phyloP scores from a whole-genome alignment of 371 early-diverging fungal genomes.

The Mortierella sp. region DNA sequence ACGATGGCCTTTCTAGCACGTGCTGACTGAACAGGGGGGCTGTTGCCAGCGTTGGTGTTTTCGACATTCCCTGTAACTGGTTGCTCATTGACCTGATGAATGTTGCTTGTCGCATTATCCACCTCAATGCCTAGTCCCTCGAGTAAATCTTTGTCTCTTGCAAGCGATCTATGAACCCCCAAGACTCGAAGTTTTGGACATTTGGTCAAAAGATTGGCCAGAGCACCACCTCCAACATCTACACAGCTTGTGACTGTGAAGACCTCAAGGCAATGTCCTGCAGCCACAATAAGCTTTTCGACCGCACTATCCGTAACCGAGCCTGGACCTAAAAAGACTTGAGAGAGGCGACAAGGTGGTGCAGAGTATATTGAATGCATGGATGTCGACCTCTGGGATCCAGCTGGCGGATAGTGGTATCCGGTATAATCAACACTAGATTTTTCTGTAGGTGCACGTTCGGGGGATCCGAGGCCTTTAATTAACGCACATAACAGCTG shows the following conservation, averaged over 20 bases:
- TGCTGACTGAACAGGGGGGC: background rate
- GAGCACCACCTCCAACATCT: slow-evolving; percentile 44
- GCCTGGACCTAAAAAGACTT: slow-evolving; percentile 52
- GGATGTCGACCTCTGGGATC: background rate
- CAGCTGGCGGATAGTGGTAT: background rate
- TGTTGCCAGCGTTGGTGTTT: background rate
- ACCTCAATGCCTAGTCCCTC: slow-evolving; percentile 43
- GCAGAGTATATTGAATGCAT: background rate
- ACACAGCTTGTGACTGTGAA: slow-evolving; percentile 50
- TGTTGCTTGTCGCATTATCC: background rate
- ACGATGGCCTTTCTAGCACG: slow-evolving; percentile 20
- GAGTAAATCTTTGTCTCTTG: slow-evolving; percentile 42
- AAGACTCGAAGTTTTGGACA: slow-evolving; percentile 45
- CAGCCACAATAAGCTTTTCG: slow-evolving; percentile 40
- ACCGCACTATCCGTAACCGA: slow-evolving; percentile 48
- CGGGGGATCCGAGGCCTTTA: slow-evolving; percentile 17
- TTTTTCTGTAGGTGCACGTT: background rate
- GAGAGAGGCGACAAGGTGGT: slow-evolving; percentile 37
- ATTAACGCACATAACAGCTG: slow-evolving; percentile 42
- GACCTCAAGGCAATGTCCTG: slow-evolving; percentile 44
- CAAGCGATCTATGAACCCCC: slow-evolving; percentile 42
- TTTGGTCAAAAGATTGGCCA: slow-evolving; percentile 38
- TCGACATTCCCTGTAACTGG: too few relatives aligned
- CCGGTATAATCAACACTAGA: background rate
- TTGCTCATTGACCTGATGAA: too few relatives aligned